Evolutionary conservation across 495 filamentous ascomycete genomes (phyloP).

Genomic region (Aspergillus indologenus): DNA sequence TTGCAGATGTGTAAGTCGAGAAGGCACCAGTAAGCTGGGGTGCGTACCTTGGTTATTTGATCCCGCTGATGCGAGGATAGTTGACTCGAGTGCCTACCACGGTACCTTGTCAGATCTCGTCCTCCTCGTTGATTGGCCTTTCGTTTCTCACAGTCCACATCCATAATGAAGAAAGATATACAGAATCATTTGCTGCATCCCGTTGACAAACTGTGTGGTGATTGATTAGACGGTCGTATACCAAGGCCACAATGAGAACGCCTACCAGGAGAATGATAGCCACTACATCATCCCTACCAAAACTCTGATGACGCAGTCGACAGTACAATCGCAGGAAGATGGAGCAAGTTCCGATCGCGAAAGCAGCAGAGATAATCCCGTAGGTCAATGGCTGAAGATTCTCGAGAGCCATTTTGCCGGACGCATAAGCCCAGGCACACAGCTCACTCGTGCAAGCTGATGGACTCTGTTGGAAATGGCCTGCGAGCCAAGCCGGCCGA

Average conservation of each 20-base stretch:
- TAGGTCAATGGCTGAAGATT: slow-evolving; percentile 9
- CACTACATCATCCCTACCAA: slow-evolving; percentile 6
- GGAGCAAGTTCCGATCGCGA: slow-evolving; percentile 2
- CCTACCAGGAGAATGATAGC: slow-evolving; percentile 7
- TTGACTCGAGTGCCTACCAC: not conserved
- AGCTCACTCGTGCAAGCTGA: no score
- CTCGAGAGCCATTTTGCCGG: not conserved
- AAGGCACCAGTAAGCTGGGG: not conserved
- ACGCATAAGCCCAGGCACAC: no score
- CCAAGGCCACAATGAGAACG: not conserved
- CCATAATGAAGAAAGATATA: slow-evolving; percentile 10
- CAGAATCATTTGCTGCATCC: slow-evolving; percentile 5
- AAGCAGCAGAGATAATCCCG: slow-evolving; percentile 1
- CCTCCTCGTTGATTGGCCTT: not conserved
- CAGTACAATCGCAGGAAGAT: slow-evolving; percentile 9
- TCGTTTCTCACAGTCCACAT: slow-evolving; percentile 4
- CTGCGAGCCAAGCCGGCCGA: no score
- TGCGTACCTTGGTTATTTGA: slow-evolving; percentile 4
- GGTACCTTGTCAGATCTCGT: not conserved
- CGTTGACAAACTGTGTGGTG: not conserved
- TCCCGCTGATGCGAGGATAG: not conserved
- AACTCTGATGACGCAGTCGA: slow-evolving; percentile 3
- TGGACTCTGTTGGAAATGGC: no score
- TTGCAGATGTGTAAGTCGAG: not conserved
- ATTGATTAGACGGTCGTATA: not conserved